A percentile compares a stretch with the other conserved stretches of the same genome.
Evolutionary conservation across 148 eudicot genomes (phyloP).

Genomic region (Agrostemma githago): DNA sequence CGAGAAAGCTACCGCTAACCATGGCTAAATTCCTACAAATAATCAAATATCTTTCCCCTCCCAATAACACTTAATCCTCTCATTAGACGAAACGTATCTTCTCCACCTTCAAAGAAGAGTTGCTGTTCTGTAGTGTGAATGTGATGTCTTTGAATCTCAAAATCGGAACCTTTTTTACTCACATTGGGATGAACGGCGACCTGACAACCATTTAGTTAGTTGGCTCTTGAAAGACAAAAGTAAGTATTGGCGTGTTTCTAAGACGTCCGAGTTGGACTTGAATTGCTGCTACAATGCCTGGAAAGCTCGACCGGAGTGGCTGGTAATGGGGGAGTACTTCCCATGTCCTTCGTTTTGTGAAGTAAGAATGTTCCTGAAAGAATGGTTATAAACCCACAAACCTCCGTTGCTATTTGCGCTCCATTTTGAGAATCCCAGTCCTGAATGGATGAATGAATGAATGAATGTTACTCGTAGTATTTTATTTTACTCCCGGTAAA

Average conservation of each 20-base stretch:
- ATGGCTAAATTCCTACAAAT: slow-evolving; percentile 28
- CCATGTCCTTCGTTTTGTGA: slow-evolving; percentile 82
- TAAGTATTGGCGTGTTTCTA: slow-evolving; percentile 1
- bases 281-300: slow-evolving; percentile 19
- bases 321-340: slow-evolving; percentile 32
- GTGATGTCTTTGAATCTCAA: slow-evolving; percentile 14
- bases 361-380: slow-evolving; percentile 76
- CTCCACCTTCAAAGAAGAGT: slow-evolving; percentile 20
- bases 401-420: slow-evolving; percentile 58
- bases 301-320: slow-evolving; percentile 27
- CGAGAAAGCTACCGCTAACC: slow-evolving; percentile 18
- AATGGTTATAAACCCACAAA: slow-evolving; percentile 76
- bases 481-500: no score
- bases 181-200: not conserved
- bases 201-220: slow-evolving; percentile 4
- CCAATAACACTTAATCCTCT: slow-evolving; percentile 17
- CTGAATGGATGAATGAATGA: slow-evolving; percentile 22
- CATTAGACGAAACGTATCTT: not conserved
- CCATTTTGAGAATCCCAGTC: slow-evolving; percentile 70
- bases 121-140: slow-evolving; percentile 8
- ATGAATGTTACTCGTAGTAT: no score
- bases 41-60: slow-evolving; percentile 14
- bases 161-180: slow-evolving; percentile 10
- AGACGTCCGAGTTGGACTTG: slow-evolving; percentile 25
- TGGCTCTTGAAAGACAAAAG: slow-evolving; percentile 10